These are phyloP conservation scores for Thymus quinquecostatus DNA, from an alignment of 257 asterid species.

Conservation along the genomic window DNA sequence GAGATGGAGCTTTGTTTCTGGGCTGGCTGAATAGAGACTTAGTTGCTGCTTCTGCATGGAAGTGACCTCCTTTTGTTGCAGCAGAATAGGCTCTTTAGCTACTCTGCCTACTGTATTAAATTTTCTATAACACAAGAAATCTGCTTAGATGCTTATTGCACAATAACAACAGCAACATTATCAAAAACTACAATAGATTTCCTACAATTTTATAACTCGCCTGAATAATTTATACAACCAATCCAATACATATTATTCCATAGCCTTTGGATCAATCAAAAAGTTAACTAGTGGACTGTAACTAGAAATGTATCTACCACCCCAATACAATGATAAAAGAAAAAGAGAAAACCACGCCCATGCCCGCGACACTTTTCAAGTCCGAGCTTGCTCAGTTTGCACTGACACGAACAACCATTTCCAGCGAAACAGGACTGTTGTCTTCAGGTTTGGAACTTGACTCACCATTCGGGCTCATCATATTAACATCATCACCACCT, in stretches of 20 bases:
- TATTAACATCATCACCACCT: constrained; percentile 41
- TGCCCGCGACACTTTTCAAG: not conserved
- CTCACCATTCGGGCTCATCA: constrained; percentile 43
- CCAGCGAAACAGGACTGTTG: constrained; percentile 47
- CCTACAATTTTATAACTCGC: constrained; percentile 28
- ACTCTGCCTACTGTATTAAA: constrained; percentile 23
- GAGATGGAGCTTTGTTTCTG: constrained; percentile 86
- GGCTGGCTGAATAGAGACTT: constrained; percentile 94
- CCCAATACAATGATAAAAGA: constrained; percentile 23
- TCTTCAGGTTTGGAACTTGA: constrained; percentile 58
- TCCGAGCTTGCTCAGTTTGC: constrained; percentile 48
- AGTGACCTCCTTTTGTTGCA: constrained; percentile 40
- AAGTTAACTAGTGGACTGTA: constrained; percentile 27
- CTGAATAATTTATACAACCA: constrained; percentile 41
- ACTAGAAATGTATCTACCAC: constrained; percentile 16
- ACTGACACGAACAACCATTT: constrained; percentile 60
- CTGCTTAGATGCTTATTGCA: not conserved
- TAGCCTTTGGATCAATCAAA: constrained; percentile 31
- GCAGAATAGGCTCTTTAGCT: constrained; percentile 27
- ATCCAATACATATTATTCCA: constrained; percentile 37
- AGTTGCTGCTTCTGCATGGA: constrained; percentile 94
- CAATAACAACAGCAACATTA: constrained; percentile 6
- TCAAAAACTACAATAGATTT: not conserved
- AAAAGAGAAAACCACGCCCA: constrained; percentile 23
- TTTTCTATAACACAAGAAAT: not conserved